phyloP scores from a whole-genome alignment of 495 filamentous ascomycete species.

The Cenococcum geophilum region DNA sequence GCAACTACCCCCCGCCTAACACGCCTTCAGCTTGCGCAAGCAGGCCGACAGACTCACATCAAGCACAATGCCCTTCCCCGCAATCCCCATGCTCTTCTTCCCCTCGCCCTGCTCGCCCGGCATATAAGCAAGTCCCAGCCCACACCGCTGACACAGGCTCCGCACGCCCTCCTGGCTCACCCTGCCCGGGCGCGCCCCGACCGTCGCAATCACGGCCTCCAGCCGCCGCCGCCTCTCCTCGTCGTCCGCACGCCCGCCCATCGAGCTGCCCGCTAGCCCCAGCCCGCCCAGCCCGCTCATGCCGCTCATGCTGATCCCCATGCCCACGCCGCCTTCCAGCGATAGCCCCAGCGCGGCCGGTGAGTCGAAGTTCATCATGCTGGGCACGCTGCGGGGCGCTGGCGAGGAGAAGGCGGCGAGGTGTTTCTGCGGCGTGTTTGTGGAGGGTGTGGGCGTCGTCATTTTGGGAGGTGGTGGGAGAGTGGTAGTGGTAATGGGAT shows the following conservation, averaged over 20 bases:
- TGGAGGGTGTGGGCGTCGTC: slow-evolving; percentile 36
- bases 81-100: slow-evolving; percentile 44
- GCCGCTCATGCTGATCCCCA: slow-evolving; percentile 36
- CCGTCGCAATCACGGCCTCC: slow-evolving; percentile 47
- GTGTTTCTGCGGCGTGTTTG: slow-evolving; percentile 26
- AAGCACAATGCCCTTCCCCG: slow-evolving; percentile 53
- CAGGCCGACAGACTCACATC: slow-evolving; percentile 39
- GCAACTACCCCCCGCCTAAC: not conserved
- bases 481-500: not conserved
- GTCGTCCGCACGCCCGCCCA: slow-evolving; percentile 42
- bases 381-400: slow-evolving; percentile 36
- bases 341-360: slow-evolving; percentile 24
- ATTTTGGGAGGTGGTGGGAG: slow-evolving; percentile 18
- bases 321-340: slow-evolving; percentile 26
- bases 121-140: slow-evolving; percentile 59
- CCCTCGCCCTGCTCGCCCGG: slow-evolving; percentile 52
- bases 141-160: slow-evolving; percentile 62
- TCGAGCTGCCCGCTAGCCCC: slow-evolving; percentile 29
- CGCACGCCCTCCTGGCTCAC: slow-evolving; percentile 81
- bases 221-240: slow-evolving; percentile 53
- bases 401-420: slow-evolving; percentile 35
- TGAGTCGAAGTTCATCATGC: slow-evolving; percentile 31
- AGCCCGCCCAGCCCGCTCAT: slow-evolving; percentile 25
- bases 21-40: slow-evolving; percentile 46
- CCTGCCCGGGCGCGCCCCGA: slow-evolving; percentile 38